These are phyloP conservation scores for Viola odorata DNA, from an alignment of 345 rosid genomes.

Conservation along the genomic window DNA sequence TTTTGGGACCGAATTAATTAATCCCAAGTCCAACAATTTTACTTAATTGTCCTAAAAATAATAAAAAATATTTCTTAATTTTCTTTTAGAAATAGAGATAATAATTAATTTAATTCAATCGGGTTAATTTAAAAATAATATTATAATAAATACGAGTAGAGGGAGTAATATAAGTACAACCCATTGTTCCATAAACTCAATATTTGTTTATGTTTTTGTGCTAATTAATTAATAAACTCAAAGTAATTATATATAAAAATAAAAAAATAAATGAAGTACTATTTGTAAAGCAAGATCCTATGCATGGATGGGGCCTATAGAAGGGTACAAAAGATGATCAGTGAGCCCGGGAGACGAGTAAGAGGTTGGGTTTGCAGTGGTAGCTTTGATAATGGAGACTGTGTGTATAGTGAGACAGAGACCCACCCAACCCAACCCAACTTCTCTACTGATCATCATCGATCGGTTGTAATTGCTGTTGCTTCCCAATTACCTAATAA, in stretches of 20 bases:
- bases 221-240: neutral
- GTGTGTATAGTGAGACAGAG: too few species aligned
- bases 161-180: too few species aligned
- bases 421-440: too few species aligned
- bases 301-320: conserved; percentile 16
- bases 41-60: neutral
- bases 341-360: conserved; percentile 33
- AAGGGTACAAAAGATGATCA: conserved; percentile 8
- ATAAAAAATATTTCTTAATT: neutral
- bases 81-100: neutral
- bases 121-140: neutral
- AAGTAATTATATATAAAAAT: neutral
- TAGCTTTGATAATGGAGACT: conserved; percentile 20
- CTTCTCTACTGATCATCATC: too few species aligned
- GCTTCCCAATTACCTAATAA: too few species aligned
- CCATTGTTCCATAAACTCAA: too few species aligned
- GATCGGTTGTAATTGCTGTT: too few species aligned
- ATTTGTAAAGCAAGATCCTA: conserved; percentile 2
- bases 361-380: conserved; percentile 22
- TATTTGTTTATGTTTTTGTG: too few species aligned
- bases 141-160: too few species aligned
- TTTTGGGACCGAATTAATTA: conserved; percentile 9
- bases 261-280: neutral
- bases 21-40: neutral
- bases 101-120: neutral